Base-by-base conservation (phyloP, 768 basidiomycete genomes). In the Lactifluus volemus region DNA sequence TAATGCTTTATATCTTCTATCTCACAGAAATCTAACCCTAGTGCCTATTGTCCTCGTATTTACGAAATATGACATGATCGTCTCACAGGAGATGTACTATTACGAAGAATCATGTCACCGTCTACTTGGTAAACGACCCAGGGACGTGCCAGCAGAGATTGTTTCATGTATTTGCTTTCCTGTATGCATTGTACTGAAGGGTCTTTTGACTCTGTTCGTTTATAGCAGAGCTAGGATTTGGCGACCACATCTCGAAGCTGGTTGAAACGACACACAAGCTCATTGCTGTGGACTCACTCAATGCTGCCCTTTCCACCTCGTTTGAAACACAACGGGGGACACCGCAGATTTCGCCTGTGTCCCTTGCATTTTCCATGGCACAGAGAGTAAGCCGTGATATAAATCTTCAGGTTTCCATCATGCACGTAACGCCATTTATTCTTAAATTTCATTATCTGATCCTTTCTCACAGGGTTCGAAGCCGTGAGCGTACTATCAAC, bases 11-110 rank as follows among this genome's bases (percentile, higher is more conserved):
- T 25, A 25, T 25, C 32, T 12, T 21, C n/a, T n/a, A 21, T 36
- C 32, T 15, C 7, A 17, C 17, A 5, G n/a, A 17, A 39, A 5
- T 0, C 8, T 7, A 8, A 2, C 4, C 30, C n/a, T 47, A 61
- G 60, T 61, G 25, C 53, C 60, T 0, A 42, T 61, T 7, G 10
- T 61, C 38, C 17, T 61, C 25, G 49, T 49, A 4, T 50, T 61
- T 19, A 55, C 60, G 3, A 61, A 61, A 49, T 55, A 50, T 51
- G 60, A 61, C n/a, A 0, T 44, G 48, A 48, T 29, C 4, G 21
- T 55, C 32, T 39, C 42, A 51, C 36, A 38, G 7, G 6, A 10
- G 5, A 39, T 15, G 9, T 54, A 9, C 10, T 49, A 61, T 5
- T 54, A 9, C 10, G 54, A 61, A 45, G 21, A 55, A 0, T 44